A percentile compares a stretch with the other conserved stretches of the same genome.
Conservation (phyloP, 2,329 filamentous ascomycete species). For the Stagonosporopsis rhizophila region DNA sequence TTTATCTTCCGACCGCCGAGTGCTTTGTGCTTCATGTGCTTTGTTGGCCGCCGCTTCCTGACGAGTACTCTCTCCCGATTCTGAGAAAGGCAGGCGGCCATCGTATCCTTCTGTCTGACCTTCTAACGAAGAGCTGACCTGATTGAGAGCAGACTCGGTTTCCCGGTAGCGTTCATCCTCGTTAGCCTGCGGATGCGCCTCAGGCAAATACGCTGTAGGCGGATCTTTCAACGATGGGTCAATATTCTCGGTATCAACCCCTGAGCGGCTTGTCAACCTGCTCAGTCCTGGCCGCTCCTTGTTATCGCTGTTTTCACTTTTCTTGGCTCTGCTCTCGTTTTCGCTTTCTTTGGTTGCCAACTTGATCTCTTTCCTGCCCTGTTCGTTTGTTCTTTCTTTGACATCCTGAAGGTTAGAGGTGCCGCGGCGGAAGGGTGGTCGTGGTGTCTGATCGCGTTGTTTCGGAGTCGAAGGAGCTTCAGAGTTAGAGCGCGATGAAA, state of each 20-base stretch:
- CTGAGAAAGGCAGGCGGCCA: slow-evolving; percentile 17
- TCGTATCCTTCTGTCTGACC: slow-evolving; percentile 9
- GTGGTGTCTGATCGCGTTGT: slow-evolving; percentile 21
- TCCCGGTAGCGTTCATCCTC: slow-evolving; percentile 33
- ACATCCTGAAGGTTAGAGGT: slow-evolving; percentile 39
- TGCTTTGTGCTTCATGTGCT: slow-evolving; percentile 29
- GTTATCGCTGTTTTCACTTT: not conserved
- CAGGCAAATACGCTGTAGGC: slow-evolving; percentile 38
- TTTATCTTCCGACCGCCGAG: slow-evolving; percentile 23
- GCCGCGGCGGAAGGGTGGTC: slow-evolving; percentile 37
- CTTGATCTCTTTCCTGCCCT: slow-evolving; percentile 7
- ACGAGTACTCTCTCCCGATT: slow-evolving; percentile 35
- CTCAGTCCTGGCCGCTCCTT: not conserved
- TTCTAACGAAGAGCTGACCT: slow-evolving; percentile 15
- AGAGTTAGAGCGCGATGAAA: slow-evolving; percentile 34
- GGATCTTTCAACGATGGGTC: slow-evolving; percentile 39
- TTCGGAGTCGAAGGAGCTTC: slow-evolving; percentile 25
- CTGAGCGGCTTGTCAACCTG: slow-evolving; percentile 29
- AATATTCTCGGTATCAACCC: slow-evolving; percentile 26
- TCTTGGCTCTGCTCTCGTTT: not conserved
- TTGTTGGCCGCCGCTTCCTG: slow-evolving; percentile 30
- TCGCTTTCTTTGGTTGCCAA: slow-evolving; percentile 8
- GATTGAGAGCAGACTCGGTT: slow-evolving; percentile 27
- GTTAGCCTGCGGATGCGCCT: slow-evolving; percentile 35
- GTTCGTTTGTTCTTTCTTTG: slow-evolving; percentile 30